A percentile compares a stretch with the other conserved stretches of the same genome.
These are phyloP conservation scores for Cladosporium halotolerans DNA, from an alignment of 2,329 filamentous ascomycete species.

Conservation along the genomic window DNA sequence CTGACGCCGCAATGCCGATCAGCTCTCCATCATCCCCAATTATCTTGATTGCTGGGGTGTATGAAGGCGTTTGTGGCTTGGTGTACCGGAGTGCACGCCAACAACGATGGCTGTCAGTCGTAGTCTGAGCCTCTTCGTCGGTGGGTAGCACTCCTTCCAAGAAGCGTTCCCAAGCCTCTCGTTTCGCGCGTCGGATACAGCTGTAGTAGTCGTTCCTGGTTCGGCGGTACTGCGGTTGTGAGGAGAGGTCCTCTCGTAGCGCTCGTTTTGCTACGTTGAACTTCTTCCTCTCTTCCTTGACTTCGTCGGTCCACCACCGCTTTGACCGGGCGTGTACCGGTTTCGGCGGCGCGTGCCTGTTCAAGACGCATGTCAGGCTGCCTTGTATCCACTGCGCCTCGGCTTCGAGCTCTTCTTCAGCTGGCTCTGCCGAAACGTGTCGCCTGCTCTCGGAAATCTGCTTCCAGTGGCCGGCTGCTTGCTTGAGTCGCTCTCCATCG, in stretches of 20 bases:
- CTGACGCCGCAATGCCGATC: not conserved
- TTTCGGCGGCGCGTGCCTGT: not conserved
- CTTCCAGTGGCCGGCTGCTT: not conserved
- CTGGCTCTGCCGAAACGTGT: not conserved
- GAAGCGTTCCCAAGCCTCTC: not conserved
- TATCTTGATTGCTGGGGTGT: not conserved
- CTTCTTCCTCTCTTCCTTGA: not conserved
- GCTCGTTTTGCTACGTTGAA: not conserved
- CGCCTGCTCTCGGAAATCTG: not conserved
- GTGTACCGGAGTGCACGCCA: not conserved
- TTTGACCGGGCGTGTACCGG: not conserved
- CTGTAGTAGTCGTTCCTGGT: not conserved
- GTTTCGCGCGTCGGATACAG: not conserved
- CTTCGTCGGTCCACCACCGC: not conserved
- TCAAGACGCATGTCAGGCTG: not conserved
- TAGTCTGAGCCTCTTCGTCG: not conserved
- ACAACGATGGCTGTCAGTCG: not conserved
- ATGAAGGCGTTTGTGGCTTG: not conserved
- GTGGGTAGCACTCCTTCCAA: not conserved
- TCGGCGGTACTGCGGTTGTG: not conserved
- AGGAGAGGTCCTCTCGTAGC: not conserved
- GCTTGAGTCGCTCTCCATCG: not conserved
- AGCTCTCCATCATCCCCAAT: not conserved
- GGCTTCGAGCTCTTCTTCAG: not conserved
- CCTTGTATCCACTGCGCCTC: not conserved